Percentiles rank a stretch among this genome's conserved stretches.
These are phyloP conservation scores for Tulasnella sp. DNA, from an alignment of 768 basidiomycete genomes.

Conservation along the genomic window DNA sequence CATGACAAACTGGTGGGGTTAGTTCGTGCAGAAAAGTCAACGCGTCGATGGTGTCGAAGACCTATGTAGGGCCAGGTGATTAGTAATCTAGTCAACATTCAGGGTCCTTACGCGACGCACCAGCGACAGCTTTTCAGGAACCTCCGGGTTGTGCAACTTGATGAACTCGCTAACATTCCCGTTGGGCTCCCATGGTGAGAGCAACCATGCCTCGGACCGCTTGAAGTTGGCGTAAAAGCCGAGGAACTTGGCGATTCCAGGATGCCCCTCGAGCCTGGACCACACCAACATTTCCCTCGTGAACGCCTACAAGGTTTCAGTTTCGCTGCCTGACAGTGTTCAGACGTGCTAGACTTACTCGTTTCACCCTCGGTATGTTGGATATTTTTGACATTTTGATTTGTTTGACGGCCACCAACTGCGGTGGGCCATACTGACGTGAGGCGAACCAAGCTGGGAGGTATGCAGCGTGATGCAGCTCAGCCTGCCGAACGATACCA, in stretches of 20 bases:
- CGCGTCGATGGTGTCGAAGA: too few relatives aligned
- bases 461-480: background rate
- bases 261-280: background rate
- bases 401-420: background rate
- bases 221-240: background rate
- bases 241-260: background rate
- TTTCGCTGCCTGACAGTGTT: background rate
- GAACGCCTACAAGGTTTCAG: too few relatives aligned
- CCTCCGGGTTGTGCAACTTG: background rate
- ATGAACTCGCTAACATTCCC: background rate
- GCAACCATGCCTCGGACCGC: background rate
- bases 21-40: too few relatives aligned
- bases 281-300: conserved; percentile 9
- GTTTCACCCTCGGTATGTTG: background rate
- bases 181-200: conserved; percentile 5
- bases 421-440: background rate
- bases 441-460: background rate
- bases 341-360: background rate
- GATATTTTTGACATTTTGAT: background rate
- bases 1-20: too few relatives aligned
- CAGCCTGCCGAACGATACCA: background rate
- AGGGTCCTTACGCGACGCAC: background rate
- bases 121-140: background rate
- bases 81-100: background rate
- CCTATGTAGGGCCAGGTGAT: background rate